Evolutionary conservation across 768 basidiomycete species (phyloP), one percentile per base, ranked within the genome.

Genomic region (Mycena maculata): DNA sequence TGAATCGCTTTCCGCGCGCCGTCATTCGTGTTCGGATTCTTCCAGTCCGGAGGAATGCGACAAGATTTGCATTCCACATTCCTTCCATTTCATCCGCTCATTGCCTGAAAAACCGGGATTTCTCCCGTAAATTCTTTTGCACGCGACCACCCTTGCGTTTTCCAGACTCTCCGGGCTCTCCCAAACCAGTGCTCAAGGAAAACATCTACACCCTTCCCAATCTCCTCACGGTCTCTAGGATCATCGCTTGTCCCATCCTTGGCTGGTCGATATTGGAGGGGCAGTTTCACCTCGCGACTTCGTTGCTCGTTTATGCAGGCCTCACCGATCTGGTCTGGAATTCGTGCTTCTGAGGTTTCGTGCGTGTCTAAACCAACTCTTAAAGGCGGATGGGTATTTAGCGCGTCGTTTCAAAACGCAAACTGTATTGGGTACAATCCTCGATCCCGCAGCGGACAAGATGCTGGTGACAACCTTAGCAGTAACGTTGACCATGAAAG

Each of bases 401-500:
- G 98, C 98, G 1, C 85, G 98, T 71, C 86, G 86, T 61, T 98
- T 85, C 82, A 90, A 92, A 28, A 94, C 94, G 92, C 86, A 87
- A 57, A 89, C 94, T 15, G 95, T 99, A n/a, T 84, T 99, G 22
- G 98, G 98, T 22, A 93, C 94, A 11, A 95, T 99, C 63, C 85
- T 99, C 15, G 98, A 99, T 77, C 98, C 98, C 15, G 95, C 97
- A 0, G 98, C 98, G 3, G 98, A 99, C 85, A 99, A 99, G 79
- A 85, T 88, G 13, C 81, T 99, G 45, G 92, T 99, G 92, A 97
- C 98, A 2, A 98, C 96, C 1, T 81, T 99, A 73, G 94, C 94
- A 0, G 81, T 96, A 50, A 92, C 95, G 1, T 80, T 99, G 67
- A 89, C 95, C 0, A 87, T 92, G 85, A 91, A 93, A 70, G 90